Evolutionary conservation across 805 yeast genomes (phyloP), one percentile per base, ranked within the genome.

Genomic region (Myxozyma neotropica): DNA sequence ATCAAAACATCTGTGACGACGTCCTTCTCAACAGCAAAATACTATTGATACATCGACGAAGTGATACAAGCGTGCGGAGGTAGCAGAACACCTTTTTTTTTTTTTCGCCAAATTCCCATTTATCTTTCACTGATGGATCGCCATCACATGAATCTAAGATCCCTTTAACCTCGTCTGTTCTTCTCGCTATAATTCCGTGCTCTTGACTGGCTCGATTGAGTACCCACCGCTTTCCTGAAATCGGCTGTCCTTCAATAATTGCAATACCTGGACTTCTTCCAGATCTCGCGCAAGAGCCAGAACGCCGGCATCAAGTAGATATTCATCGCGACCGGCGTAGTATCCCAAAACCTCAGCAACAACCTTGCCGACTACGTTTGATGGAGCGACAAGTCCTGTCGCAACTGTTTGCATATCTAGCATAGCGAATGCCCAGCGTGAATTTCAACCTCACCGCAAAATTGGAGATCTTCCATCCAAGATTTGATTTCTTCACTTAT

Each of bases 361-460:
- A 1, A 86, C 84, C 24, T 72, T 72, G 24, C 82, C 74, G 0
- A 90, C 79, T 39, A 86, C 77, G 44, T 78, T 74, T 0, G 74
- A 72, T 19, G 70, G 68, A 0, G 73, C 67, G 13, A 86, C 77
- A 64, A 87, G 82, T 0, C 82, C 82, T 0, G 94, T 88, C 12
- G 88, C 80, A n/a, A 84, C 78, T 70, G 88, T 94, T 70, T 88
- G 95, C 55, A 87, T 73, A 69, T 88, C 95, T 68, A 87, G 83
- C 68, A 84, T 80, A 2, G 86, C 80, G 68, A 88, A 69, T 88
- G 87, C 12, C 95, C 95, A n/a, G 93, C 92, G 70, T 88, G 95
- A 17, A 88, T 70, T 69, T 88, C 94, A 0, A 70, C 58, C 6
- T 45, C 46, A 19, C 44, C 55, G 8, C 68, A 61, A 2, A 26